phyloP scores from a whole-genome alignment of 441 rosid genomes.

The Mallotus japonicus region DNA sequence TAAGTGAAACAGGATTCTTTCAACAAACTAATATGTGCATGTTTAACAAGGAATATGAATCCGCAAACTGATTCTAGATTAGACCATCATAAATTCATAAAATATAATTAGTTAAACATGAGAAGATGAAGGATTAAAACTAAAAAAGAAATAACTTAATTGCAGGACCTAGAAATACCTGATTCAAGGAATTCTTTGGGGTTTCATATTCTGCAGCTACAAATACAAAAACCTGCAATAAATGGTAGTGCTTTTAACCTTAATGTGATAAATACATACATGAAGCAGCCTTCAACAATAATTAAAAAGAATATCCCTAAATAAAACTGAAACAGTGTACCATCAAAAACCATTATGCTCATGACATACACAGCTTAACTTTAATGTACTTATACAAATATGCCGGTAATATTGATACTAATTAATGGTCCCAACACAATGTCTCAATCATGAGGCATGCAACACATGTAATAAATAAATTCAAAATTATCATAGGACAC shows the following conservation, averaged over 20 bases:
- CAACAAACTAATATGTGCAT: neutral
- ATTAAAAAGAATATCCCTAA: neutral
- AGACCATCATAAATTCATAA: neutral
- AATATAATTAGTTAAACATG: neutral
- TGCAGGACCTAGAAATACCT: conserved; percentile 39
- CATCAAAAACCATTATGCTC: neutral
- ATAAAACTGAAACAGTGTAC: neutral
- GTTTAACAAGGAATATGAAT: neutral
- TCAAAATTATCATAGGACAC: conserved; percentile 3
- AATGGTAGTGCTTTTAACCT: neutral
- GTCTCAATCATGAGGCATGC: neutral
- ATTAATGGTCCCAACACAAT: neutral
- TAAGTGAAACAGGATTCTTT: neutral
- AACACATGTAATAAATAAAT: neutral
- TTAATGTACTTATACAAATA: too few species aligned
- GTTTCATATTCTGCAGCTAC: conserved; percentile 91
- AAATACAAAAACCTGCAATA: conserved; percentile 67
- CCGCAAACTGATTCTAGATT: neutral
- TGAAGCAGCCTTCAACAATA: neutral
- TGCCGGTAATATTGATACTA: neutral
- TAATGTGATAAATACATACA: neutral
- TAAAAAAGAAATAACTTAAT: neutral
- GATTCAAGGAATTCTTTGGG: conserved; percentile 70
- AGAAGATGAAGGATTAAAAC: neutral
- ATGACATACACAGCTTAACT: neutral